phyloP scores from a whole-genome alignment of 768 basidiomycete species.

The Punctularia strigosozonata region DNA sequence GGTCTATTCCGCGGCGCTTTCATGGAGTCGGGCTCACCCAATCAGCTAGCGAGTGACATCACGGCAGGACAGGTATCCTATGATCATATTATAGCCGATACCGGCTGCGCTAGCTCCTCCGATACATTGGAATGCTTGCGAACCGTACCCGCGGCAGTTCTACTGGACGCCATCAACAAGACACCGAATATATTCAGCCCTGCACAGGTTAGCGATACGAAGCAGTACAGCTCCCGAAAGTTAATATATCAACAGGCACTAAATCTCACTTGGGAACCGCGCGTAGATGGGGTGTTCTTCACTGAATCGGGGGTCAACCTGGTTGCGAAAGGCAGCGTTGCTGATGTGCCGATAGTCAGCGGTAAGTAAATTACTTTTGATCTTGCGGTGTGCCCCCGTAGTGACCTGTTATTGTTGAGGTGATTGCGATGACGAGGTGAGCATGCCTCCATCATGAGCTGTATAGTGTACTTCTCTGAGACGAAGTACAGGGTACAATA shows the following conservation, averaged over 20 bases:
- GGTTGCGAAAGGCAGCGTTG: constrained; percentile 23
- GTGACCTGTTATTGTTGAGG: constrained; percentile 16
- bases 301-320: constrained; percentile 18
- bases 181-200: constrained; percentile 17
- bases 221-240: neutral
- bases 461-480: no score
- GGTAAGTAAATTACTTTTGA: constrained; percentile 1
- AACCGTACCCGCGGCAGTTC: constrained; percentile 16
- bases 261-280: constrained; percentile 23
- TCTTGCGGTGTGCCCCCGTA: neutral
- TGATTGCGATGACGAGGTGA: constrained; percentile 28
- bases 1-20: constrained; percentile 31
- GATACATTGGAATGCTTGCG: constrained; percentile 37
- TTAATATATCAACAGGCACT: constrained; percentile 16
- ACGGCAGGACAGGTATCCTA: constrained; percentile 24
- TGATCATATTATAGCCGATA: constrained; percentile 26
- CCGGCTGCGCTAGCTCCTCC: constrained; percentile 20
- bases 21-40: constrained; percentile 32
- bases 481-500: no score
- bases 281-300: constrained; percentile 28
- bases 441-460: no score
- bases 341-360: constrained; percentile 12
- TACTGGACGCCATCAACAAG: constrained; percentile 21
- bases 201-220: no score
- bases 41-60: constrained; percentile 19